phyloP scores from a whole-genome alignment of 352 stramenopile species.

The Phytophthora colocasiae region DNA sequence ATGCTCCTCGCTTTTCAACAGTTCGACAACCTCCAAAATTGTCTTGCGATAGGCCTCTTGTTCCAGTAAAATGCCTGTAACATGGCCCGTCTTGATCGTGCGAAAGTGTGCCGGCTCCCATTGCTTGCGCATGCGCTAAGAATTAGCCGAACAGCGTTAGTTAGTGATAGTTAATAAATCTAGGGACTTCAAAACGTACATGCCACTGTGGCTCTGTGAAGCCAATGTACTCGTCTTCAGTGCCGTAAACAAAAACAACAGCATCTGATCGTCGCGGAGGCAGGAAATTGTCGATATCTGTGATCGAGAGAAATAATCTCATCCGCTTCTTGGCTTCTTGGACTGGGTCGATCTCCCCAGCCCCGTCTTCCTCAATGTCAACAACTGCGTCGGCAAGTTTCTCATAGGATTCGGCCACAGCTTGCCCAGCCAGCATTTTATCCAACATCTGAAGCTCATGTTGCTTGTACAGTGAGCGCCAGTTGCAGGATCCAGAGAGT shows the following conservation, averaged over 20 bases:
- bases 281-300: constrained; percentile 85
- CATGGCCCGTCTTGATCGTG: constrained; percentile 74
- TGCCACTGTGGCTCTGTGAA: constrained; percentile 65
- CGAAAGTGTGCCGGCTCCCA: constrained; percentile 68
- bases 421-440: constrained; percentile 64
- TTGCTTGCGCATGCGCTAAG: constrained; percentile 58
- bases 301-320: constrained; percentile 82
- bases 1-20: constrained; percentile 32
- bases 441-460: constrained; percentile 74
- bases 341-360: constrained; percentile 48
- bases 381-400: constrained; percentile 5
- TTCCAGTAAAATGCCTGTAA: constrained; percentile 84
- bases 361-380: constrained; percentile 2
- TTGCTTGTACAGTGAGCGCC: constrained; percentile 71
- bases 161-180: background rate
- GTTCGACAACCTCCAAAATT: constrained; percentile 67
- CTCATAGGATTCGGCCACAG: constrained; percentile 35
- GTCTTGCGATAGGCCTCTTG: constrained; percentile 72
- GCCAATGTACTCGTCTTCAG: constrained; percentile 83
- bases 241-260: constrained; percentile 78
- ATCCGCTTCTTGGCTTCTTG: constrained; percentile 81
- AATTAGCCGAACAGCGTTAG: background rate
- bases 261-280: constrained; percentile 68
- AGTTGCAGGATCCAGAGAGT: constrained; percentile 82
- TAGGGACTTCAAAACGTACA: constrained; percentile 25